Base-by-base conservation (phyloP, 2,329 filamentous ascomycete genomes). In the Daldinia sp. region DNA sequence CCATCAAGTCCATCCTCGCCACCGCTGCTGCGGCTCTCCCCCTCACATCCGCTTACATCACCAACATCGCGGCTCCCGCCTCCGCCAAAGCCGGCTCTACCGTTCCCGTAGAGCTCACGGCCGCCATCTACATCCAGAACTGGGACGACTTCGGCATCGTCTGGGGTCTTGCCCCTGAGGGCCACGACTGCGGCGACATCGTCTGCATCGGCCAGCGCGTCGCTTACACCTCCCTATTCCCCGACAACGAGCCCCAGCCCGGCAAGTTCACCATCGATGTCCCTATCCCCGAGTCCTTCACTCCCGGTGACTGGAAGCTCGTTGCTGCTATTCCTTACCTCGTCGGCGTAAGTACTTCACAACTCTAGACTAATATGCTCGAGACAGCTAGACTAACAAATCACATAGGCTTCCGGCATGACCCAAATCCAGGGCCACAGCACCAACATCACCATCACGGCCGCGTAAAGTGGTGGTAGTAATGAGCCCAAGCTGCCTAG, bases 51-150 rank as follows among this genome's bases (percentile, higher is more conserved):
- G 71, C 67, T 45, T 69, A 72, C 67, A 58, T 76, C 65, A 58
- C 63, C 35, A 19, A 56, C 58, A 27, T 77, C 21, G 61, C 19
- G 4, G 67, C 68, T 7, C 73, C 74, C 2, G 32, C 66, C 0
- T 68, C 60, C 4, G 73, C 67, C 4, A 57, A 48, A 2, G 70
- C 72, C 39, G 75, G 74, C 2, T 23, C 56, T 9, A 71, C 53
- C 50, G 57, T 76, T 37, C 68, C 61, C 2, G 72, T 63, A 11
- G 74, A 68, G 7, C 55, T 77, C 17, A 57, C 55, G 34, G 73
- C 73, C 13, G 53, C 71, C 17, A 72, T 71, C 65, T 76, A 76
- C 71, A 61, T 73, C 37, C 73, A 76, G 71, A 77, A 77, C 71
- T 76, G 66, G 68, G 67, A 72, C 54, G 74, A 77, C 68, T 76